Base-by-base conservation (phyloP, 345 rosid species). In the Ricinus communis region DNA sequence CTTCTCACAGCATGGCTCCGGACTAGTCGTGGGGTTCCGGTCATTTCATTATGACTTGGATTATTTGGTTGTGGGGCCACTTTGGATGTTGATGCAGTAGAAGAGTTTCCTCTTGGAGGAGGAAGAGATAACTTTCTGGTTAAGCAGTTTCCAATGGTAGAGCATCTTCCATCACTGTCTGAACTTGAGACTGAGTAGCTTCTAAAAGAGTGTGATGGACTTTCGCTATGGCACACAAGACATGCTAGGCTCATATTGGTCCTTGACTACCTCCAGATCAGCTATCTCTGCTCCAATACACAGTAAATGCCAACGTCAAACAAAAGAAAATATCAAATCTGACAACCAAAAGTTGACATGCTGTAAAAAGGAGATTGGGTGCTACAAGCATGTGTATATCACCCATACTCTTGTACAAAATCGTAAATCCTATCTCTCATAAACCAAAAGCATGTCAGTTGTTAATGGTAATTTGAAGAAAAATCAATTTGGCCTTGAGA, bases 111-210 rank as follows among this genome's bases (percentile, higher is more conserved):
- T 66, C 87, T 87, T 6, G 93, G 86, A 27, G 90, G 82, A 62
- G 91, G 93, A 69, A 90, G 76, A 50, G 93, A 80, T 5, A 85
- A 62, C 71, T 77, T 88, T 82, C 93, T 79, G 8, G 95, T 72
- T 75, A 91, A 71, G 84, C 98, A 94, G 87, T 75, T 90, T 1
- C 85, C 80, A 0, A 94, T 85, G 28, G 95, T 86, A 0, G 89
- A 75, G 77, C 98, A 94, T 77, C 96, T 85, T 72, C 91, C 97
- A 5, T 91, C 95, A 0, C 87, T 94, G 65, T 91, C 98, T 31
- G 97, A 88, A 70, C 98, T 94, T 27, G 97, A 91, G 40, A 90
- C 87, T 0, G 98, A 94, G 85, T 88, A 94, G 83, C 98, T 91
- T 83, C 98, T 79, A 70, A 90, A 88, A 0, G 98, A 94, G 82